Evolutionary conservation across 202 grass and related monocot genomes (phyloP).

Genomic region (Panicum hallii): DNA sequence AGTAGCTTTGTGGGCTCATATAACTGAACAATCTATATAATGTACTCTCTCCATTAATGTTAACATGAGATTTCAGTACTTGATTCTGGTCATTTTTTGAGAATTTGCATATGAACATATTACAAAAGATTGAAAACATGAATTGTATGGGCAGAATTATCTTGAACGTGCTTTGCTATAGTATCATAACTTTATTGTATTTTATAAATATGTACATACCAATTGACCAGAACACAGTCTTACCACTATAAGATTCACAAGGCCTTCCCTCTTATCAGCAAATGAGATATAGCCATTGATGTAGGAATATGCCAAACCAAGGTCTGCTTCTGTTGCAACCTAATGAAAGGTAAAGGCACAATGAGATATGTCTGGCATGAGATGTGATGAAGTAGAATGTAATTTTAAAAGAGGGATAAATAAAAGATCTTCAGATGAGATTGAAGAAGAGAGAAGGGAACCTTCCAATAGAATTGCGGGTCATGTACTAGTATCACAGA

Average conservation of each 20-base stretch:
- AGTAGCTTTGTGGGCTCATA: not conserved
- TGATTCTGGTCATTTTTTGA: not conserved
- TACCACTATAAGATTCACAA: constrained; percentile 85
- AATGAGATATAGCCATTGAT: constrained; percentile 88
- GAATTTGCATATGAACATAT: not conserved
- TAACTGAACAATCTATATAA: not conserved
- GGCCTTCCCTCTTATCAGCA: constrained; percentile 72
- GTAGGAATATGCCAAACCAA: constrained; percentile 86
- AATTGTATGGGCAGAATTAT: not conserved
- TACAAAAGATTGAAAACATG: not conserved
- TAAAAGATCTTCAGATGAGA: no score
- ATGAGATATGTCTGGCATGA: not conserved
- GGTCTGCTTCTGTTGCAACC: constrained; percentile 75
- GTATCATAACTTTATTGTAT: not conserved
- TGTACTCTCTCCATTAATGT: not conserved
- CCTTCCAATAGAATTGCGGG: no score
- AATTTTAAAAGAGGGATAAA: no score
- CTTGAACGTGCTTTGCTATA: not conserved
- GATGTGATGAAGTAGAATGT: not conserved
- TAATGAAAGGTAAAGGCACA: constrained; percentile 16
- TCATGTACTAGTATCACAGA: no score
- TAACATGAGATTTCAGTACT: not conserved
- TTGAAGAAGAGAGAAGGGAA: no score
- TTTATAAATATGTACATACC: not conserved
- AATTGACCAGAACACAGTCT: not conserved